Conservation (phyloP, 2,329 filamentous ascomycete species). For the Huntiella moniliformis region DNA sequence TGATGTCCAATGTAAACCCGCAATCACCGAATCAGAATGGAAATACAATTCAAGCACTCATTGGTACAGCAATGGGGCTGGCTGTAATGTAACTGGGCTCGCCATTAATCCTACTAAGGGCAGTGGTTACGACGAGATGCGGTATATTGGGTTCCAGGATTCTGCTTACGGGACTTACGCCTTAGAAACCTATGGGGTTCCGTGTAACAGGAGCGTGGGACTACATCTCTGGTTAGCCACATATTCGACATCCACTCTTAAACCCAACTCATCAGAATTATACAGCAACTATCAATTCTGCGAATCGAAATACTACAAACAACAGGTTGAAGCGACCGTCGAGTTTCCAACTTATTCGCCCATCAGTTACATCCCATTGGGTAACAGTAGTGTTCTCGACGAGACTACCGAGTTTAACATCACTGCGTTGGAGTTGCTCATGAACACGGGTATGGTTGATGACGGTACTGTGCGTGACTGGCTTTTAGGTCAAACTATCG, state of each 20-base stretch:
- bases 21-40: conserved; percentile 11
- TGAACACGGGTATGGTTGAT: conserved; percentile 16
- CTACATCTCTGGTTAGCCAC: conserved; percentile 21
- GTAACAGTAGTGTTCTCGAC: conserved; percentile 11
- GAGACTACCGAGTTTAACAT: conserved; percentile 18
- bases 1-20: conserved; percentile 21
- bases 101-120: background rate
- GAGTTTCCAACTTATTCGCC: conserved; percentile 10
- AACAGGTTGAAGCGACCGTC: conserved; percentile 24
- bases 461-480: conserved; percentile 13
- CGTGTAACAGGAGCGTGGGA: conserved; percentile 17
- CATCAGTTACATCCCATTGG: conserved; percentile 6
- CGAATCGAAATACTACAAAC: conserved; percentile 25
- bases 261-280: background rate
- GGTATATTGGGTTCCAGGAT: conserved; percentile 26
- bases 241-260: conserved; percentile 13
- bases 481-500: conserved; percentile 14
- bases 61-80: background rate
- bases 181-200: conserved; percentile 14
- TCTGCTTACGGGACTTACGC: conserved; percentile 18
- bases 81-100: background rate
- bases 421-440: conserved; percentile 19
- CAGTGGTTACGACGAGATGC: conserved; percentile 13
- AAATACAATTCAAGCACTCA: background rate
- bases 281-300: conserved; percentile 24